phyloP scores from a whole-genome alignment of 1,284 basidiomycete genomes.

The Trichosporon faecale region DNA sequence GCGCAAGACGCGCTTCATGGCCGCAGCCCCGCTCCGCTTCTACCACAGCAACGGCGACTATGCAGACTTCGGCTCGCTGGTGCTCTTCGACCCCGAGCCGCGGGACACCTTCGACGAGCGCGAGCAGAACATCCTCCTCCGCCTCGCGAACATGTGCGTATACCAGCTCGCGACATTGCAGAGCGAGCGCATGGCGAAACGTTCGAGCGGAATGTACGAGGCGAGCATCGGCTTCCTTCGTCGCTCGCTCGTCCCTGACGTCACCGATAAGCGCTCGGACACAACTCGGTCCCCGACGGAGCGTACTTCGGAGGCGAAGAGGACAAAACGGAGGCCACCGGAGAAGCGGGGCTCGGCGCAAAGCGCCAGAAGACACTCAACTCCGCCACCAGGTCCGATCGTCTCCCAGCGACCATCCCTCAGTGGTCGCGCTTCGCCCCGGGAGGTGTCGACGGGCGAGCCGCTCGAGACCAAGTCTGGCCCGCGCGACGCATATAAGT shows the following conservation, averaged over 20 bases:
- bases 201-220: slow-evolving; percentile 37
- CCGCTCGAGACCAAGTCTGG: background rate
- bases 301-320: background rate
- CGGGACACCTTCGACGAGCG: slow-evolving; percentile 34
- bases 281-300: background rate
- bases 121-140: slow-evolving; percentile 36
- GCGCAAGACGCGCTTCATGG: slow-evolving; percentile 34
- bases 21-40: slow-evolving; percentile 39
- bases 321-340: background rate
- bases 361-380: background rate
- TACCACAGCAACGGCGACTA: slow-evolving; percentile 24
- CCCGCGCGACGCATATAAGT: background rate
- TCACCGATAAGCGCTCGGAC: background rate
- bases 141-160: slow-evolving; percentile 48
- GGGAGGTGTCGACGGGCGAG: background rate
- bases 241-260: slow-evolving; percentile 35
- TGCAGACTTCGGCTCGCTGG: background rate
- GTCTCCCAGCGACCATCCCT: background rate
- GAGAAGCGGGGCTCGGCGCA: background rate
- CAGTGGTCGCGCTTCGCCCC: background rate
- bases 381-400: background rate
- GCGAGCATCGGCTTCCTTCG: slow-evolving; percentile 43
- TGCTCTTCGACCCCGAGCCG: slow-evolving; percentile 14
- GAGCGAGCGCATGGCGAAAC: slow-evolving; percentile 40
- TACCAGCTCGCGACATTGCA: slow-evolving; percentile 45